Conservation (phyloP, 768 basidiomycete genomes). For the Erythrobasidium yunnanense region DNA sequence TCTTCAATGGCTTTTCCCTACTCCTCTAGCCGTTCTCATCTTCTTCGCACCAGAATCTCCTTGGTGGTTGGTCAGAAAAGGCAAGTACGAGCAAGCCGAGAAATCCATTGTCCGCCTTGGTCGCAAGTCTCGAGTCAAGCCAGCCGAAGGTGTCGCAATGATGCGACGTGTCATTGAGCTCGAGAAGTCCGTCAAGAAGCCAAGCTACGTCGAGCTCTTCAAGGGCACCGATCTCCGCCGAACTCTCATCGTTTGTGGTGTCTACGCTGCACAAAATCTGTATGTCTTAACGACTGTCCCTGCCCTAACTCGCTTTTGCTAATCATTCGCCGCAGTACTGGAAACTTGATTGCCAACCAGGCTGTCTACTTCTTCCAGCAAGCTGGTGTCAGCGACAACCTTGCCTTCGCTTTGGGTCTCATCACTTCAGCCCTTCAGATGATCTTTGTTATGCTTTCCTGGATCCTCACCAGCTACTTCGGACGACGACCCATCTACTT, state of each 20-base stretch:
- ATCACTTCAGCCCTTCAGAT: conserved; percentile 36
- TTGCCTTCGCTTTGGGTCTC: conserved; percentile 36
- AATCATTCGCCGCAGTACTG: no score
- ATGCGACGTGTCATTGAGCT: conserved; percentile 42
- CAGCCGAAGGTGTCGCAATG: not conserved
- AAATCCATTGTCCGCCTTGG: conserved; percentile 34
- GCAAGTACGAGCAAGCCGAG: conserved; percentile 39
- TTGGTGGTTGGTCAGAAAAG: conserved; percentile 41
- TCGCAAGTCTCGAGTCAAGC: not conserved
- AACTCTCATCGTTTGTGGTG: not conserved
- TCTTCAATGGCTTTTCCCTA: conserved; percentile 40
- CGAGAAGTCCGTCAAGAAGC: conserved; percentile 38
- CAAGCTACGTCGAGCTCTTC: conserved; percentile 44
- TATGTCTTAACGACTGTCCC: no score
- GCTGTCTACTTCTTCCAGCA: conserved; percentile 17
- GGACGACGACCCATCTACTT: conserved; percentile 43
- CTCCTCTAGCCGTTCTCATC: conserved; percentile 39
- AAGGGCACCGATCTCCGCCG: conserved; percentile 40
- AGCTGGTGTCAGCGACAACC: conserved; percentile 36
- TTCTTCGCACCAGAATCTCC: conserved; percentile 39
- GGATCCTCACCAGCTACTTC: conserved; percentile 39
- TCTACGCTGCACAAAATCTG: not conserved
- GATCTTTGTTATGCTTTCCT: conserved; percentile 40
- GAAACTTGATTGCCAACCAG: conserved; percentile 37
- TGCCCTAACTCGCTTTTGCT: no score